Evolutionary conservation across 495 filamentous ascomycete species (phyloP), one percentile per base, ranked within the genome.

Genomic region (Parathielavia appendiculata): DNA sequence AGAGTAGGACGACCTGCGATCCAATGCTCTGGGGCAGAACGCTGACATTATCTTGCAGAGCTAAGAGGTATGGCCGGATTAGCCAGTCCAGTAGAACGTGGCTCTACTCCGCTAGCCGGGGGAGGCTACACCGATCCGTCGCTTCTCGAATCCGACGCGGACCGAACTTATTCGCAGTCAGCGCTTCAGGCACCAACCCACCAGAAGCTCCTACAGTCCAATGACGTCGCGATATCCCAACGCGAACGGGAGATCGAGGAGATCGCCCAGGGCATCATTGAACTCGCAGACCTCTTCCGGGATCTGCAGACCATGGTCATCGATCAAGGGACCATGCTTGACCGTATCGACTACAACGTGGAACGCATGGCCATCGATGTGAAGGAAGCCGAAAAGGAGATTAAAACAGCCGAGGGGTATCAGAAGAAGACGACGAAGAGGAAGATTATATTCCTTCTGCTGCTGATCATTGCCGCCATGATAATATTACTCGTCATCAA

Each of bases 261-360:
- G 59, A 97, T 98, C 59, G 93, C 93, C 0, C 91, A 95, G 66
- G 93, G 93, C 43, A 96, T 98, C 70, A 96, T 98, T 65, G 95
- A 97, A 63, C 79, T 98, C 3, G 86, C 91, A 1, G 91, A 96
- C 68, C 91, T 98, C 41, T 98, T 98, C 78, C 90, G 92, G 46
- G 95, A 97, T 61, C 74, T 98, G 19, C 95, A 98, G 67, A 83
- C 79, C 20, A 96, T 98, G 91, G 86, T 98, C 56, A 98, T 98
- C 58, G 93, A 98, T 71, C 93, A 98, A 73, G 93, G 93, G 13
- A 97, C 90, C 30, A 91, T 98, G 87, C 82, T 98, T 22, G 93
- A 98, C 73, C 82, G 93, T 38, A 97, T 98, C 66, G 93, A 98
- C 69, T 98, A 96, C 75, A 98, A 98, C 69, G 88, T 98, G 38